Base-by-base conservation (phyloP, 306 rosid genomes). In the Potentilla sterilis region DNA sequence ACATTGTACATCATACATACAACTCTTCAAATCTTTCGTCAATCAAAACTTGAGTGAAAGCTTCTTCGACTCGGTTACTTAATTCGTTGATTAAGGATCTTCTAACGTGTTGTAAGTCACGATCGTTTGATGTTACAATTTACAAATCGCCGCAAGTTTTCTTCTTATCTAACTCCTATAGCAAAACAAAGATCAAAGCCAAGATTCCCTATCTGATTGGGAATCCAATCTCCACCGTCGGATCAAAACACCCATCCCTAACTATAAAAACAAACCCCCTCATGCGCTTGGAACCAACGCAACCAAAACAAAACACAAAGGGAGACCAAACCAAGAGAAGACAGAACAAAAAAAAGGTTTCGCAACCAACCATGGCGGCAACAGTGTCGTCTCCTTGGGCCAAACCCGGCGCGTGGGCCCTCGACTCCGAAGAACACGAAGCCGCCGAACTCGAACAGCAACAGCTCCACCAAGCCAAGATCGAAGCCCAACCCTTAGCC, bases 321-420 rank as follows among this genome's bases (percentile, higher is more conserved):
- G 35, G 43, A 65, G 9, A 19, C 40, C 40, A 68, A 78, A 24
- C 9, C 61, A 42, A 16, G 5, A 7, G 7, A n/a, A 18, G 6
- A 8, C n/a, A 72, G 12, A 7, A 37, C 12, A 47, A 70, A 46
- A 21, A 21, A 22, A 41, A 58, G 59, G 34, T 6, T 38, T 4
- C 18, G 47, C 49, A 37, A 7, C 32, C 55, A 46, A 81, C 65
- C 54, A 94, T 94, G 98, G 97, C 98, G 87, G 97, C 98, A 74
- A 88, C 97, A 3, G 83, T 85, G 59, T 87, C 97, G 54, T 87
- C 97, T 85, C 87, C 93, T 2, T 94, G 98, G 98, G 79, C 90
- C 13, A 94, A 92, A 66, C 97, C 98, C 12, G 95, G 97, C n/a
- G 96, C 97, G 2, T 94, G 98, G 98, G 98, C 98, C 10, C 83